Conservation (phyloP, 2,329 filamentous ascomycete species). For the Aspergillus hortae region DNA sequence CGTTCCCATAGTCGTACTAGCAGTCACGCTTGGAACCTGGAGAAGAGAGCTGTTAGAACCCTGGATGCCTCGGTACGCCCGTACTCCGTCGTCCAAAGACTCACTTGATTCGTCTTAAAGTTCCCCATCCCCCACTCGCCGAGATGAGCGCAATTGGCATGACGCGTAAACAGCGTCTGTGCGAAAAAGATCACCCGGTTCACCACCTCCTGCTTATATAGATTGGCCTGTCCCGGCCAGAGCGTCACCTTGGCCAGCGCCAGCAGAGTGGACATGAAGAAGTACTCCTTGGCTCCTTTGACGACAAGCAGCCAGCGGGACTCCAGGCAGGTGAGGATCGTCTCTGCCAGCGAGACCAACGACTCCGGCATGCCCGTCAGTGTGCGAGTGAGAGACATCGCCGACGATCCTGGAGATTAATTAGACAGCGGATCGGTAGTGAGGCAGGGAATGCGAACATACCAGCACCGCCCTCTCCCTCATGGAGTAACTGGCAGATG, state of each 20-base stretch:
- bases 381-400: constrained; percentile 20
- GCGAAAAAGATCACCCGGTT: constrained; percentile 35
- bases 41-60: not conserved
- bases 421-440: not conserved
- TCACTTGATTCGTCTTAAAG: constrained; percentile 29
- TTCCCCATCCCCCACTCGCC: constrained; percentile 27
- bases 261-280: constrained; percentile 36
- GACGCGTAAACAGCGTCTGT: constrained; percentile 32
- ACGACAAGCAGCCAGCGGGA: constrained; percentile 28
- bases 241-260: constrained; percentile 33
- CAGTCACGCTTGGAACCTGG: constrained; percentile 19
- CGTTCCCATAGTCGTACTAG: constrained; percentile 18
- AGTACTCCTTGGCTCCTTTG: constrained; percentile 39
- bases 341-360: constrained; percentile 31
- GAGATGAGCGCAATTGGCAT: constrained; percentile 31
- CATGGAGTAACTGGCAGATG: constrained; percentile 35
- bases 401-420: constrained; percentile 1
- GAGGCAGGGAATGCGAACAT: constrained; percentile 6
- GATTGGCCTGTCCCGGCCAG: constrained; percentile 29
- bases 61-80: too few relatives aligned
- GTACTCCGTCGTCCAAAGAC: not conserved
- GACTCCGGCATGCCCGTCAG: constrained; percentile 32
- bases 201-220: constrained; percentile 34
- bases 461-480: constrained; percentile 21
- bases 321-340: constrained; percentile 28